These are phyloP conservation scores for Thelonectria blattea DNA, from an alignment of 2,329 filamentous ascomycete genomes.

Conservation along the genomic window DNA sequence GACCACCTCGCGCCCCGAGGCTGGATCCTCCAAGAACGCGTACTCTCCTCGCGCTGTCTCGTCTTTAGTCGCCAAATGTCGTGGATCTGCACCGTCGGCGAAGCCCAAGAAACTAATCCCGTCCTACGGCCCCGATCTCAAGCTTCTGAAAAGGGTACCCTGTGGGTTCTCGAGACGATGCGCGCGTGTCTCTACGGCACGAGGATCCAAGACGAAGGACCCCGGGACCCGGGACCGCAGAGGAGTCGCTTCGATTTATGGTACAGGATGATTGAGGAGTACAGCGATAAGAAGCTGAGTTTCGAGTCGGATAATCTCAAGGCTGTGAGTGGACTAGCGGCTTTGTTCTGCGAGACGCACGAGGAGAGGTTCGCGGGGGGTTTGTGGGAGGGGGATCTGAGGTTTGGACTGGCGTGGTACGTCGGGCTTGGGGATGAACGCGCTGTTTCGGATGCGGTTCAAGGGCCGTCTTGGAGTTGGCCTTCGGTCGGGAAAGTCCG, in stretches of 20 bases:
- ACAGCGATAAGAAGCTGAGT: conserved; percentile 16
- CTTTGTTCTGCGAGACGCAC: neutral
- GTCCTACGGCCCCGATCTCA: neutral
- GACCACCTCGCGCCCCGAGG: conserved; percentile 23
- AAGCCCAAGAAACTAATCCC: conserved; percentile 17
- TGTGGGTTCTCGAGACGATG: conserved; percentile 2
- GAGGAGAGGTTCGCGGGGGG: neutral
- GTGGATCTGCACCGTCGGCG: conserved; percentile 20
- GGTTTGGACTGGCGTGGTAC: conserved; percentile 15
- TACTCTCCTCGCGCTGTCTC: conserved; percentile 20
- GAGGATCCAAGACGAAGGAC: neutral
- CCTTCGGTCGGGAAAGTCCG: conserved; percentile 24
- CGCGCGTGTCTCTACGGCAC: conserved; percentile 3
- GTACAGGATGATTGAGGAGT: conserved; percentile 21
- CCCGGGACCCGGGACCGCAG: neutral
- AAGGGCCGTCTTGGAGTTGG: conserved; percentile 24
- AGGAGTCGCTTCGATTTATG: conserved; percentile 11
- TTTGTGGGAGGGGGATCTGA: conserved; percentile 13
- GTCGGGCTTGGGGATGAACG: conserved; percentile 7
- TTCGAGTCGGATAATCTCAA: conserved; percentile 15
- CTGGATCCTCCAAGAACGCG: conserved; percentile 21
- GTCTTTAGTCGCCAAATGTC: conserved; percentile 23
- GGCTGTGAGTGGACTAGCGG: conserved; percentile 11
- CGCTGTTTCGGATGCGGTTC: neutral
- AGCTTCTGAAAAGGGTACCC: neutral